A percentile compares a stretch with the other conserved stretches of the same genome.
These are phyloP conservation scores for Scheffersomyces insectosa DNA, from an alignment of 1,139 yeast species.

Conservation along the genomic window DNA sequence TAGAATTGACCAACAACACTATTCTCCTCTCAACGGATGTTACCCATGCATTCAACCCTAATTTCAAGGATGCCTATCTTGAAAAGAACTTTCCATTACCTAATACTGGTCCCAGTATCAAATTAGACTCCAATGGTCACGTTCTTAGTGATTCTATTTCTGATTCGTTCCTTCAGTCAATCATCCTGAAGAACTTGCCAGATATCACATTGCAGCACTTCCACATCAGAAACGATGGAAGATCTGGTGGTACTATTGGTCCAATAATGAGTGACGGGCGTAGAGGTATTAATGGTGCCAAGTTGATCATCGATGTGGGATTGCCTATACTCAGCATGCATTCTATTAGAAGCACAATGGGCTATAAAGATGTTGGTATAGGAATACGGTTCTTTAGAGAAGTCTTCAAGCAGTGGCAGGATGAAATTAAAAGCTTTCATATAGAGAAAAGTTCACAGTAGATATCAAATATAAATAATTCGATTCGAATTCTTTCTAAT, in stretches of 20 bases:
- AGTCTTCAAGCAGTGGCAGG: constrained; percentile 37
- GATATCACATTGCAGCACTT: constrained; percentile 38
- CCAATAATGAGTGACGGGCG: constrained; percentile 39
- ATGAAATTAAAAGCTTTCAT: not conserved
- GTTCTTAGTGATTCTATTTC: constrained; percentile 48
- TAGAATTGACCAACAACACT: constrained; percentile 16
- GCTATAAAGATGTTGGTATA: constrained; percentile 44
- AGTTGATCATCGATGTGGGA: constrained; percentile 45
- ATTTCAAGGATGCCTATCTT: constrained; percentile 36
- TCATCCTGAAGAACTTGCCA: constrained; percentile 22
- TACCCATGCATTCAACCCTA: constrained; percentile 50
- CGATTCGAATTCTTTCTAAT: not conserved
- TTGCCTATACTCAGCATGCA: constrained; percentile 50
- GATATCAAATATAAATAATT: not conserved
- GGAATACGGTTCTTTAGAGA: constrained; percentile 41
- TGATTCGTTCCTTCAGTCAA: constrained; percentile 17
- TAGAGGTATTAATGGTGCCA: constrained; percentile 33
- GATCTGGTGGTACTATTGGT: constrained; percentile 50
- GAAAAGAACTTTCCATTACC: constrained; percentile 43
- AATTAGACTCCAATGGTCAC: constrained; percentile 44
- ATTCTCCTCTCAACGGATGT: constrained; percentile 47
- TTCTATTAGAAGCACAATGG: constrained; percentile 43
- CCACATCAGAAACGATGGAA: constrained; percentile 45
- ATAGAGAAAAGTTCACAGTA: not conserved
- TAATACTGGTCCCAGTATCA: constrained; percentile 41